Conservation (phyloP, 768 basidiomycete genomes). For the Termitomyces sp. region DNA sequence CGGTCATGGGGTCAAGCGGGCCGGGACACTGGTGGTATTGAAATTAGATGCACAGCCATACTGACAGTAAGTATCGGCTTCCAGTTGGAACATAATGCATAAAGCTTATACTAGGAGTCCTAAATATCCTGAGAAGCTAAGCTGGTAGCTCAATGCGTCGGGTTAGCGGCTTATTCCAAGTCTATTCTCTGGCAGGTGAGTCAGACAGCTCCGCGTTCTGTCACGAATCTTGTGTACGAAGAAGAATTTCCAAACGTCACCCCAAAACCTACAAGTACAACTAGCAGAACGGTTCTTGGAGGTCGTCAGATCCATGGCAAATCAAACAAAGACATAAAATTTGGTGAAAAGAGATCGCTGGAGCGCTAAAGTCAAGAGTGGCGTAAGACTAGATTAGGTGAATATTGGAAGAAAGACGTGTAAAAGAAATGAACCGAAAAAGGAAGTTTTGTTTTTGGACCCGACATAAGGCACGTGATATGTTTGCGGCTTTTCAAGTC, state of each 20-base stretch:
- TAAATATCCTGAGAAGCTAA: neutral
- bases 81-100: too few relatives aligned
- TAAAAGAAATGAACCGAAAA: neutral
- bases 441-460: neutral
- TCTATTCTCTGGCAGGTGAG: too few relatives aligned
- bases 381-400: neutral
- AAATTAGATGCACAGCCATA: neutral
- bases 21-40: constrained; percentile 2
- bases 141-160: too few relatives aligned
- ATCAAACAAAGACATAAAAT: too few relatives aligned
- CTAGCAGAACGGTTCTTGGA: neutral
- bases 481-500: too few relatives aligned
- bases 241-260: neutral
- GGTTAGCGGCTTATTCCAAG: too few relatives aligned
- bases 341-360: neutral
- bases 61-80: neutral
- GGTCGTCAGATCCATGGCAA: neutral
- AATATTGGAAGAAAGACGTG: neutral
- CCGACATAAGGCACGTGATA: neutral
- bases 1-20: constrained; percentile 11
- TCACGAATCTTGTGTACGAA: too few relatives aligned
- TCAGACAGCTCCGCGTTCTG: too few relatives aligned
- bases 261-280: neutral
- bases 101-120: too few relatives aligned
- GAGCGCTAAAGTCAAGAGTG: too few relatives aligned